Evolutionary conservation across 495 filamentous ascomycete genomes (phyloP).

Genomic region (Penicillium salamii): DNA sequence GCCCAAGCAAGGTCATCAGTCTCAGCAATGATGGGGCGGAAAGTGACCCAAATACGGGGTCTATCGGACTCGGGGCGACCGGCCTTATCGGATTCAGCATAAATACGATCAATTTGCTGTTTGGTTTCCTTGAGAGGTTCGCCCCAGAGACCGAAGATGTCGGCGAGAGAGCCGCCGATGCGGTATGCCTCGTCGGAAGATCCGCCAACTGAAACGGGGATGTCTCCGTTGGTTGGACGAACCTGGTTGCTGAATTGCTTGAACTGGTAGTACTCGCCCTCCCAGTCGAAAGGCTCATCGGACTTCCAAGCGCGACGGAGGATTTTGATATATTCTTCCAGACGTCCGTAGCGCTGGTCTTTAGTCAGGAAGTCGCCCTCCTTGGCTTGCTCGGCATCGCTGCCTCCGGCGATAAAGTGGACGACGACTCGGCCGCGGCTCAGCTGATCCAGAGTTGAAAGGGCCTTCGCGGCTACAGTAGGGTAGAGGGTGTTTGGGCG

Average conservation of each 20-base stretch:
- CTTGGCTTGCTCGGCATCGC: constrained; percentile 49
- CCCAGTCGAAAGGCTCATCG: constrained; percentile 52
- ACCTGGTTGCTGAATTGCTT: constrained; percentile 50
- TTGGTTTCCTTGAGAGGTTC: constrained; percentile 55
- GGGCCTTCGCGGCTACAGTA: constrained; percentile 54
- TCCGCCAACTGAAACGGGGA: constrained; percentile 52
- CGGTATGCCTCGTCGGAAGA: constrained; percentile 53
- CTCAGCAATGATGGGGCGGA: constrained; percentile 53
- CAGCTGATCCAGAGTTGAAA: constrained; percentile 53
- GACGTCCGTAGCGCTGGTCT: constrained; percentile 47
- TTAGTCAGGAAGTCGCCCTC: constrained; percentile 55
- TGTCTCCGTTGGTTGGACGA: constrained; percentile 44
- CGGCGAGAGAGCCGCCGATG: constrained; percentile 48
- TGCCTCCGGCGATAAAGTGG: constrained; percentile 55
- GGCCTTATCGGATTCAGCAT: constrained; percentile 45
- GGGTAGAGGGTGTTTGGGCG: constrained; percentile 54
- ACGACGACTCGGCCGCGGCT: constrained; percentile 49
- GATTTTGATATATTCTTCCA: constrained; percentile 54
- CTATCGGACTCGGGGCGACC: constrained; percentile 34
- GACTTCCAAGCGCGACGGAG: constrained; percentile 51
- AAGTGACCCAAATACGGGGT: constrained; percentile 55
- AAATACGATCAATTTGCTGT: constrained; percentile 53
- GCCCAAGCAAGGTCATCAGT: constrained; percentile 54
- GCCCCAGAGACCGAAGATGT: constrained; percentile 57
- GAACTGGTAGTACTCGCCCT: constrained; percentile 49